A percentile compares a stretch with the other conserved stretches of the same genome.
These are phyloP conservation scores for Diplosphaera chodatii DNA, from an alignment of 139 green algal species.

Conservation along the genomic window DNA sequence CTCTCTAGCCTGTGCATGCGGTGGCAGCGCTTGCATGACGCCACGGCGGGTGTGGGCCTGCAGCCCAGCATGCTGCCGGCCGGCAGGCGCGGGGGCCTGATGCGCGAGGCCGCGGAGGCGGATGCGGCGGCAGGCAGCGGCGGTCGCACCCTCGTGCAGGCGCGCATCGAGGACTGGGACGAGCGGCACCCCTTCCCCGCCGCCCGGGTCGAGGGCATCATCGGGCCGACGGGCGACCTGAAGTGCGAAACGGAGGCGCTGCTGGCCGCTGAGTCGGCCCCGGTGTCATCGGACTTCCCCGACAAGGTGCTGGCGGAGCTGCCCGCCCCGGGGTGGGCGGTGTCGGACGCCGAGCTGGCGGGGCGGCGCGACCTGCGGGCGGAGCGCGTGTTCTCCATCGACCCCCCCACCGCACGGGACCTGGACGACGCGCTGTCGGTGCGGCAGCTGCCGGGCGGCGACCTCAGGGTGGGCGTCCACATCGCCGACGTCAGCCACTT, in stretches of 20 bases:
- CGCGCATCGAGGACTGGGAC: constrained; percentile 26
- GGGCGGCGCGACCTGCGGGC: constrained; percentile 66
- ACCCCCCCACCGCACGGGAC: constrained; percentile 73
- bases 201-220: constrained; percentile 31
- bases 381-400: constrained; percentile 75
- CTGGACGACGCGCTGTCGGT: constrained; percentile 81
- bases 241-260: constrained; percentile 22
- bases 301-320: constrained; percentile 69
- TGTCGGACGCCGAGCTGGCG: constrained; percentile 53
- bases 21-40: too few relatives aligned
- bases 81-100: constrained; percentile 7
- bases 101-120: constrained; percentile 18
- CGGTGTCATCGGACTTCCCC: background rate
- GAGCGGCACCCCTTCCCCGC: constrained; percentile 8
- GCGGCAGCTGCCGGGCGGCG: constrained; percentile 23
- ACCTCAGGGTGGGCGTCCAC: constrained; percentile 72
- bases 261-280: constrained; percentile 13
- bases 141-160: constrained; percentile 30
- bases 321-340: constrained; percentile 65
- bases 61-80: constrained; percentile 5
- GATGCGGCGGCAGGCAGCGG: background rate
- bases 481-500: constrained; percentile 89
- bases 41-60: too few relatives aligned
- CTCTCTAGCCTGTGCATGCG: too few relatives aligned
- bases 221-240: constrained; percentile 10